These are phyloP conservation scores for Melaleuca quinquenervia DNA, from an alignment of 345 rosid species.

Conservation along the genomic window DNA sequence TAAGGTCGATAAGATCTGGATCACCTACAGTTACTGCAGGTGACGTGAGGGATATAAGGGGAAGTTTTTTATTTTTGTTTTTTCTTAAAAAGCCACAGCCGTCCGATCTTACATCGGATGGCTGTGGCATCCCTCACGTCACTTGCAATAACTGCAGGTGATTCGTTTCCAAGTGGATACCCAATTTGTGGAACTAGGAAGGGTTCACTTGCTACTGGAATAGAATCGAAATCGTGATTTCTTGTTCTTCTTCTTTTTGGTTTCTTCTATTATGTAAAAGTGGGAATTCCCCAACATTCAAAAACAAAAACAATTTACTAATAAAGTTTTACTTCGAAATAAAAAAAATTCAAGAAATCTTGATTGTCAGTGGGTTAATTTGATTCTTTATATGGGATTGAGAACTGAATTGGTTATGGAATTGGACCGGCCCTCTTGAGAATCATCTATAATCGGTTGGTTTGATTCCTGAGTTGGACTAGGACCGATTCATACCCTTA, in stretches of 20 bases:
- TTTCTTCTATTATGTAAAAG: not conserved
- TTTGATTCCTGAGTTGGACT: not conserved
- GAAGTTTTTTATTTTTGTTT: no score
- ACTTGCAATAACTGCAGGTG: no score
- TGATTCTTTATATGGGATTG: not conserved
- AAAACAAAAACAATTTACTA: not conserved
- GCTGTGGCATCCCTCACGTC: no score
- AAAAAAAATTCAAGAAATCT: not conserved
- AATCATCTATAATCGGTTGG: no score
- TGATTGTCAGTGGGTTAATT: rapidly evolving
- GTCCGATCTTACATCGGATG: no score
- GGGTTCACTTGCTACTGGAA: not conserved
- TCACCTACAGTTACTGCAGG: no score
- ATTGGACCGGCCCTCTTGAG: no score
- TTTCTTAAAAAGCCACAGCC: no score
- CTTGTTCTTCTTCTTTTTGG: not conserved
- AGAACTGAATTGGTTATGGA: not conserved
- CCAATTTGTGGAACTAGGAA: not conserved
- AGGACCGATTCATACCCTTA: not conserved
- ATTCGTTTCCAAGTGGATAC: no score
- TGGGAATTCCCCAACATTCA: not conserved
- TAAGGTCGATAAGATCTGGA: no score
- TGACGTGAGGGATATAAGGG: no score
- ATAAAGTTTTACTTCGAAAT: not conserved
- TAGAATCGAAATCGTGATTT: not conserved